Evolutionary conservation across 2,329 filamentous ascomycete species (phyloP).

Genomic region (Scortechinia acanthostroma): DNA sequence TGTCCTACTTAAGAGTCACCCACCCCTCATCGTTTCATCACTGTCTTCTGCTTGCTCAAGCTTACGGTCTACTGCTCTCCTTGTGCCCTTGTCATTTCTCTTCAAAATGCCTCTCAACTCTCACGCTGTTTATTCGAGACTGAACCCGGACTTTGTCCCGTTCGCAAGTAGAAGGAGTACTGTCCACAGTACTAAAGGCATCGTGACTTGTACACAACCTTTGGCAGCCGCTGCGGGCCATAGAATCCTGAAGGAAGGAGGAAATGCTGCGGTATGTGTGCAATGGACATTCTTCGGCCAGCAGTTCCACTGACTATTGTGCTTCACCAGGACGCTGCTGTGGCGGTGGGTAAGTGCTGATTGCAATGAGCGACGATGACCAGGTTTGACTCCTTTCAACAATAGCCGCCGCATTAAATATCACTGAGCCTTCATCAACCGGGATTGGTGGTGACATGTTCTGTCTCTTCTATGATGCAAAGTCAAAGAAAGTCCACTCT

Average conservation of each 20-base stretch:
- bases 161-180: slow-evolving; percentile 49
- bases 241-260: slow-evolving; percentile 49
- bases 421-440: slow-evolving; percentile 87
- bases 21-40: no score
- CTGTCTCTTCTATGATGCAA: slow-evolving; percentile 82
- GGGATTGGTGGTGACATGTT: slow-evolving; percentile 98
- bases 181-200: slow-evolving; percentile 59
- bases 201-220: slow-evolving; percentile 57
- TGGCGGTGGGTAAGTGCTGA: slow-evolving; percentile 69
- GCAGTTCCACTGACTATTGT: no score
- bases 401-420: slow-evolving; percentile 78
- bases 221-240: slow-evolving; percentile 54
- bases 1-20: no score
- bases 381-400: background rate
- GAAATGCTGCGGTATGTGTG: slow-evolving; percentile 50
- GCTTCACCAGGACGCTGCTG: slow-evolving; percentile 91
- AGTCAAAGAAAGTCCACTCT: slow-evolving; percentile 73
- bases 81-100: no score
- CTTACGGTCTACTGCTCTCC: no score
- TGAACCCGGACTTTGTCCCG: background rate
- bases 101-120: slow-evolving; percentile 2
- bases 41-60: no score
- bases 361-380: background rate
- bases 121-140: background rate
- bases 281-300: no score